A percentile compares a stretch with the other conserved stretches of the same genome.
Conservation (phyloP, 139 green algal species). For the Picochlorum sp. region DNA sequence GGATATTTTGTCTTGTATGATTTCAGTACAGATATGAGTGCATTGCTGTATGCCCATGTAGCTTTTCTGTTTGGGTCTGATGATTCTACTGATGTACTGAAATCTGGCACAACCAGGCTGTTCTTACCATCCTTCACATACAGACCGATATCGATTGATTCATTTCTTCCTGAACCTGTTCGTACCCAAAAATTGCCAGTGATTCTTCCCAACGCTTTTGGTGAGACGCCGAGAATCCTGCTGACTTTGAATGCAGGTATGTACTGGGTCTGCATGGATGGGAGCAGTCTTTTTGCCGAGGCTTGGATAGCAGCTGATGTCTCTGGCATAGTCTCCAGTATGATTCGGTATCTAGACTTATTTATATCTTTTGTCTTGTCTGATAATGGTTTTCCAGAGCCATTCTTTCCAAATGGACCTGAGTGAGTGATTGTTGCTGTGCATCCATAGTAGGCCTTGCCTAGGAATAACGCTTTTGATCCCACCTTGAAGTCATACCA, state of each 20-base stretch:
- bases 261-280: slow-evolving; percentile 33
- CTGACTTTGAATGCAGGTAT: slow-evolving; percentile 38
- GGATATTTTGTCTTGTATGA: slow-evolving; percentile 51
- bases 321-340: slow-evolving; percentile 21
- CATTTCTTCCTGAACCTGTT: slow-evolving; percentile 29
- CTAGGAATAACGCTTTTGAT: slow-evolving; percentile 54
- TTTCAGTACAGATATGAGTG: slow-evolving; percentile 40
- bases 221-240: slow-evolving; percentile 34
- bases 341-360: slow-evolving; percentile 21
- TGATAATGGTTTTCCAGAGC: neutral
- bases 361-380: neutral
- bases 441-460: slow-evolving; percentile 66
- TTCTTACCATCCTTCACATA: slow-evolving; percentile 57
- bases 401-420: slow-evolving; percentile 26
- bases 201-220: slow-evolving; percentile 56
- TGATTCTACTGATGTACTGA: neutral
- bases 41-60: slow-evolving; percentile 66
- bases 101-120: slow-evolving; percentile 67
- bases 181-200: slow-evolving; percentile 61
- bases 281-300: slow-evolving; percentile 33
- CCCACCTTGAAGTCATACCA: slow-evolving; percentile 24
- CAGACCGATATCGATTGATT: slow-evolving; percentile 71
- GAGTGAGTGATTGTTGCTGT: slow-evolving; percentile 56
- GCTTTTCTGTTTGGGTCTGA: neutral
- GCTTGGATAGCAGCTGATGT: slow-evolving; percentile 14